These are phyloP conservation scores for Suillus brevipes DNA, from an alignment of 768 basidiomycete genomes.

Conservation along the genomic window DNA sequence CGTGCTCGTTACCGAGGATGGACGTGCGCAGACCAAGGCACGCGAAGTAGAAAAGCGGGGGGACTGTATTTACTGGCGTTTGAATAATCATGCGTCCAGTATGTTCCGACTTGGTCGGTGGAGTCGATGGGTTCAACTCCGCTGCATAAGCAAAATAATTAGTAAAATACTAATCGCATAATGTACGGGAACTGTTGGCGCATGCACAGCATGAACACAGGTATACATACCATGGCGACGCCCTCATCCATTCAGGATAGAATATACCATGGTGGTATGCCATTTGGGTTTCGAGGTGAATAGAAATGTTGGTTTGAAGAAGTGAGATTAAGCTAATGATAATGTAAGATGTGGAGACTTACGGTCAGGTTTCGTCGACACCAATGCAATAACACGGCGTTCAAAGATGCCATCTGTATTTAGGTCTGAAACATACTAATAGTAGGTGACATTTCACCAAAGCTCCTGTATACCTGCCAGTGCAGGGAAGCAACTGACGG, in stretches of 20 bases:
- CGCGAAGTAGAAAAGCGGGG: not conserved
- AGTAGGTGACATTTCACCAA: slow-evolving; percentile 91
- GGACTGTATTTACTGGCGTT: slow-evolving; percentile 35
- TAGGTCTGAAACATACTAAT: slow-evolving; percentile 50
- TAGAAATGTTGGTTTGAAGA: too few relatives aligned
- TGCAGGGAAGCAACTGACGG: slow-evolving; percentile 31
- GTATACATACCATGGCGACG: slow-evolving; percentile 74
- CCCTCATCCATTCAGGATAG: slow-evolving; percentile 80
- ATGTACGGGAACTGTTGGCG: not conserved
- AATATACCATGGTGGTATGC: slow-evolving; percentile 93
- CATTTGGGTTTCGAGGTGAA: slow-evolving; percentile 11
- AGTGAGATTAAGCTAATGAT: not conserved
- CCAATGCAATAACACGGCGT: slow-evolving; percentile 69
- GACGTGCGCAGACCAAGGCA: slow-evolving; percentile 68
- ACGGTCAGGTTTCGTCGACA: slow-evolving; percentile 95
- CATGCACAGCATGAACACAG: not conserved
- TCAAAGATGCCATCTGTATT: slow-evolving; percentile 83
- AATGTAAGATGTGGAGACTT: slow-evolving; percentile 32
- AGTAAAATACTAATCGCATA: not conserved
- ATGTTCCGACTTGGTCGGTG: slow-evolving; percentile 76
- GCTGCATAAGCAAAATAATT: slow-evolving; percentile 35
- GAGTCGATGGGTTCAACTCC: slow-evolving; percentile 69
- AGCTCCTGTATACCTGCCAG: slow-evolving; percentile 68
- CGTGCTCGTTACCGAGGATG: slow-evolving; percentile 45
- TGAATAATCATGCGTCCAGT: slow-evolving; percentile 77